These are phyloP conservation scores for Emergomyces orientalis DNA, from an alignment of 2,329 filamentous ascomycete species.

Conservation along the genomic window DNA sequence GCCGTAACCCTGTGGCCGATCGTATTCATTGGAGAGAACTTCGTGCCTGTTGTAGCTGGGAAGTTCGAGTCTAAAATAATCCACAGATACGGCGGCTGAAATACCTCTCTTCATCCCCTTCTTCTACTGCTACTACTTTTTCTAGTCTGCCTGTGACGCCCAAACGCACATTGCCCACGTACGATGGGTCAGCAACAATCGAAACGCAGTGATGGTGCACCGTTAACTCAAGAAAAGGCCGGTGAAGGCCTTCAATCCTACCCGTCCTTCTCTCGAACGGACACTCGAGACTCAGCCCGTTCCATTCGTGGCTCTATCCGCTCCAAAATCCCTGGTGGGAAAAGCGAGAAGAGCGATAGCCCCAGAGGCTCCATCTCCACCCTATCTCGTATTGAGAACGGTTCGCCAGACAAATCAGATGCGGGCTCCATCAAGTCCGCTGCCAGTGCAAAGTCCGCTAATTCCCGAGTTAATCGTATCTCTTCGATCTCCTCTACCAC, in stretches of 20 bases:
- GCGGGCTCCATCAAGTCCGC: slow-evolving; percentile 64
- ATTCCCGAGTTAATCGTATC: slow-evolving; percentile 40
- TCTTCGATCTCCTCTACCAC: slow-evolving; percentile 19
- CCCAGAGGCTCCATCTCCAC: slow-evolving; percentile 63
- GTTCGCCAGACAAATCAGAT: slow-evolving; percentile 57
- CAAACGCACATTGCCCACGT: slow-evolving; percentile 16
- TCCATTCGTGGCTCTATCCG: slow-evolving; percentile 73
- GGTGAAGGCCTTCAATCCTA: slow-evolving; percentile 65
- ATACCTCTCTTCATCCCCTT: neutral
- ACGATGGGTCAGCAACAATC: slow-evolving; percentile 45
- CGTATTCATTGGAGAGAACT: neutral
- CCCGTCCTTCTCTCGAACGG: slow-evolving; percentile 82
- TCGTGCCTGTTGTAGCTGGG: neutral
- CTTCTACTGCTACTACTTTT: neutral
- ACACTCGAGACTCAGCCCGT: slow-evolving; percentile 84
- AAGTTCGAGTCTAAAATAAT: neutral
- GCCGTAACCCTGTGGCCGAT: slow-evolving; percentile 12
- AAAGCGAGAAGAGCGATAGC: slow-evolving; percentile 60
- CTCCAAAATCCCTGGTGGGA: slow-evolving; percentile 68
- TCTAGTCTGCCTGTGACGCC: neutral
- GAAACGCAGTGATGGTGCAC: slow-evolving; percentile 46
- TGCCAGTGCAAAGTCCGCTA: slow-evolving; percentile 45
- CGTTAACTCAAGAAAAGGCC: slow-evolving; percentile 27
- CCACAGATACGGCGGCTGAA: neutral
- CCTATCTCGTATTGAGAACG: slow-evolving; percentile 51